These are phyloP conservation scores for Solanum neorickii DNA, from an alignment of 257 asterid species.

Conservation along the genomic window DNA sequence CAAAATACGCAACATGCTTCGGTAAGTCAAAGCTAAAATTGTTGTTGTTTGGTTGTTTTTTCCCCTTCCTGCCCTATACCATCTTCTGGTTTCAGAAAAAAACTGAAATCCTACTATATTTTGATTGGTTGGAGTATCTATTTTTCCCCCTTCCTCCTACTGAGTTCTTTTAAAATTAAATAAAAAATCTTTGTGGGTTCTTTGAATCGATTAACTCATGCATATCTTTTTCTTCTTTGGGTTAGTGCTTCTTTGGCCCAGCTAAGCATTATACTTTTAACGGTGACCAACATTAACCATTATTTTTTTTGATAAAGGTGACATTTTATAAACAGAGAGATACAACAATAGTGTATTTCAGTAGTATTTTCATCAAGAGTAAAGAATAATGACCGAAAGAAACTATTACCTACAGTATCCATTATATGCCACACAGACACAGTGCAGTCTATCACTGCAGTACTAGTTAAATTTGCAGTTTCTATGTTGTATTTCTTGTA, in stretches of 20 bases:
- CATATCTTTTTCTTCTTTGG: background rate
- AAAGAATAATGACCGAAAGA: background rate
- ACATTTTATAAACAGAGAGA: background rate
- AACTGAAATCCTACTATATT: background rate
- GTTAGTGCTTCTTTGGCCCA: background rate
- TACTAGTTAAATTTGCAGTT: background rate
- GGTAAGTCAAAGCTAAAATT: conserved; percentile 35
- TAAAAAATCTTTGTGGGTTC: background rate
- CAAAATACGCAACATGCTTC: conserved; percentile 92
- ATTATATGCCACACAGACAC: background rate
- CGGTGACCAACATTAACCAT: background rate
- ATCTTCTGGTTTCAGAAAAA: background rate
- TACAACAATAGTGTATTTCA: background rate
- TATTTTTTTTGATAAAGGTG: background rate
- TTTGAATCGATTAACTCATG: background rate
- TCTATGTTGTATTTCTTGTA: background rate
- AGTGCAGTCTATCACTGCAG: background rate
- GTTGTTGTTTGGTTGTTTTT: background rate
- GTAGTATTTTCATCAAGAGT: background rate
- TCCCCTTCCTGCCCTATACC: background rate
- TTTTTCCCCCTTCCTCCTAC: background rate
- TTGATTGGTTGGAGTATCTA: background rate
- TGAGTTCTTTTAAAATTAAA: no score
- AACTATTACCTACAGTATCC: background rate
- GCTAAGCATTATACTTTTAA: background rate